Evolutionary conservation across 2,329 filamentous ascomycete species (phyloP), one percentile per base, ranked within the genome.

Genomic region (Stagonosporopsis rhizophila): DNA sequence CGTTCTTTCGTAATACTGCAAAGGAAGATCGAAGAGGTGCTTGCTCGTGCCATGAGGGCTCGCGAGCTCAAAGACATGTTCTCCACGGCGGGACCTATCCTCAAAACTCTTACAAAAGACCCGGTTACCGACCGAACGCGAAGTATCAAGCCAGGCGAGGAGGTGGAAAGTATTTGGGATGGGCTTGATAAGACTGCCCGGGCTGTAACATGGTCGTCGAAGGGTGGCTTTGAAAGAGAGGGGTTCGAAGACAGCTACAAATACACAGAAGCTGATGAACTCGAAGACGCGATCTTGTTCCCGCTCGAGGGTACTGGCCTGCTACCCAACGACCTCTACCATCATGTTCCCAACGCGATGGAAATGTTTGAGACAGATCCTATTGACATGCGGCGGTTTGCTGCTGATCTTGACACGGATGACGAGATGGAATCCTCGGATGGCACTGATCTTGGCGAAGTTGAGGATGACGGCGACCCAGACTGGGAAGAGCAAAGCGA

Each of bases 281-380:
- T 77, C 9, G 78, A 80, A 62, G 78, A 80, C 44, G 66, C 66
- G 4, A 65, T 80, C 6, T 64, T 80, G 4, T 80, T 80, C 51
- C 76, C 77, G 0, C 70, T 77, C 38, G 74, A 79, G 50, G 44
- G 44, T 1, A 52, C 38, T 9, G 60, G 65, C 4, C 49, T 65
- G 20, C 59, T 64, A 41, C 50, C 55, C 14, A 44, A 69, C 44
- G 59, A 69, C 19, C 56, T 67, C 2, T 66, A 64, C 53, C 60
- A 49, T 20, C 45, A 56, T 6, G 50, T 63, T 20, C 55, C 56
- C 7, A 69, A 52, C 52, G 57, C 59, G 20, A 56, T 73, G 57
- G 67, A 74, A 22, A 52, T 65, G 35, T 67, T 63, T 38, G 63
- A 71, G 44, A 56, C 51, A 3, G 52, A 51, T n/a, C 39, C 58